These are phyloP conservation scores for Russula dissimulans DNA, from an alignment of 768 basidiomycete species.

Conservation along the genomic window DNA sequence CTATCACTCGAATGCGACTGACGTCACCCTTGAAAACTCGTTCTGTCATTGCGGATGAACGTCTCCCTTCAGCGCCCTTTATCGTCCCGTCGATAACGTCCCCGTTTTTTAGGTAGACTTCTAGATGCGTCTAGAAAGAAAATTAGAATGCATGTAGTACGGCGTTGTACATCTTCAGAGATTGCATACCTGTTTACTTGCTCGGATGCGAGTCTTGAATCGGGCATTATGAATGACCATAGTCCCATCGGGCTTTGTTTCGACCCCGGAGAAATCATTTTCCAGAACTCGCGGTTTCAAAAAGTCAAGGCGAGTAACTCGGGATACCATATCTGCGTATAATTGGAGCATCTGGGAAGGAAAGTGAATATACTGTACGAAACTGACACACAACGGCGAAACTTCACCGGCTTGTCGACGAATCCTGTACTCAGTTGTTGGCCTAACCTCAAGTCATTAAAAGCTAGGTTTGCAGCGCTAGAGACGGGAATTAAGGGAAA, in stretches of 20 bases:
- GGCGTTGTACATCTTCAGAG: not conserved
- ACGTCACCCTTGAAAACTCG: not conserved
- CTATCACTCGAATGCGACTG: conserved; percentile 5
- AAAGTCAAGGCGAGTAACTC: not conserved
- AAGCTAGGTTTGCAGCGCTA: conserved; percentile 1
- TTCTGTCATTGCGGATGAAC: not conserved
- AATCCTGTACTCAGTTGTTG: not conserved
- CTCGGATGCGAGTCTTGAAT: conserved; percentile 9
- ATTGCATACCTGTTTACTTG: not conserved
- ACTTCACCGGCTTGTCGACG: not conserved
- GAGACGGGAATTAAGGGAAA: not conserved
- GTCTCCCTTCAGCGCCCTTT: not conserved
- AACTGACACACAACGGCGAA: too few relatives aligned
- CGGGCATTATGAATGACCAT: conserved; percentile 3
- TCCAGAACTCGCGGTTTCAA: not conserved
- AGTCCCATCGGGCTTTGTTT: not conserved
- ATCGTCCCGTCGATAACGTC: not conserved
- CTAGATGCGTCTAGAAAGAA: conserved; percentile 1
- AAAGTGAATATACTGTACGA: not conserved
- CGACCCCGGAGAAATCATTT: not conserved
- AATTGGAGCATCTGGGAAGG: not conserved
- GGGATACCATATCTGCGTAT: not conserved
- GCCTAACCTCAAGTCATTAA: not conserved
- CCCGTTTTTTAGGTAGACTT: not conserved
- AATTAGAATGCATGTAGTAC: not conserved